Evolutionary conservation across 2,329 filamentous ascomycete species (phyloP).

Genomic region (Aureobasidium sp.): DNA sequence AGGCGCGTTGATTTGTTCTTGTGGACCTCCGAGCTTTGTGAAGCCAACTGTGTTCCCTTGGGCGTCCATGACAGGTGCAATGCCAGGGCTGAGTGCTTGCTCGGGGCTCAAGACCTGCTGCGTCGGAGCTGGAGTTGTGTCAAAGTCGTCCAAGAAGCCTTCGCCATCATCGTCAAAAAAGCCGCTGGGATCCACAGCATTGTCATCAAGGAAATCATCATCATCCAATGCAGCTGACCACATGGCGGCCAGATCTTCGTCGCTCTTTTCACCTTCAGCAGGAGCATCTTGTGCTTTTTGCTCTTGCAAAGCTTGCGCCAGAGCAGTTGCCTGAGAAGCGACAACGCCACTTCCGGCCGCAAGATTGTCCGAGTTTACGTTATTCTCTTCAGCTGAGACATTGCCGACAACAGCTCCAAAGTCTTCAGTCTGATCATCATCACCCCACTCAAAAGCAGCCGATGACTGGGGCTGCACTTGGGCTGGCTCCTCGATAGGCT

Average conservation of each 20-base stretch:
- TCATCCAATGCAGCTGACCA: conserved; percentile 79
- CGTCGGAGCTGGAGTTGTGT: conserved; percentile 13
- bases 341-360: conserved; percentile 7
- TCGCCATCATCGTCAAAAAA: conserved; percentile 80
- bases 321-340: conserved; percentile 12
- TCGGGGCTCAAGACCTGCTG: neutral
- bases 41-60: conserved; percentile 14
- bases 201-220: conserved; percentile 59
- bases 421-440: conserved; percentile 17
- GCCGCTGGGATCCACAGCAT: conserved; percentile 54
- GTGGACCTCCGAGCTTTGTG: conserved; percentile 1
- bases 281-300: conserved; percentile 9
- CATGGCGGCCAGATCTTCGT: conserved; percentile 66
- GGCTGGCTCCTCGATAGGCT: neutral
- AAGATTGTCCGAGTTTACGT: neutral
- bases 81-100: conserved; percentile 4
- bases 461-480: neutral
- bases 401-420: conserved; percentile 3
- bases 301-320: conserved; percentile 11
- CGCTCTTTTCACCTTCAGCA: conserved; percentile 20
- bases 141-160: conserved; percentile 69
- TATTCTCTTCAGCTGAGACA: neutral
- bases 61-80: conserved; percentile 7
- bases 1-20: conserved; percentile 8
- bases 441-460: conserved; percentile 18